Base-by-base conservation (phyloP, 768 basidiomycete genomes). In the Kwoniella europaea region DNA sequence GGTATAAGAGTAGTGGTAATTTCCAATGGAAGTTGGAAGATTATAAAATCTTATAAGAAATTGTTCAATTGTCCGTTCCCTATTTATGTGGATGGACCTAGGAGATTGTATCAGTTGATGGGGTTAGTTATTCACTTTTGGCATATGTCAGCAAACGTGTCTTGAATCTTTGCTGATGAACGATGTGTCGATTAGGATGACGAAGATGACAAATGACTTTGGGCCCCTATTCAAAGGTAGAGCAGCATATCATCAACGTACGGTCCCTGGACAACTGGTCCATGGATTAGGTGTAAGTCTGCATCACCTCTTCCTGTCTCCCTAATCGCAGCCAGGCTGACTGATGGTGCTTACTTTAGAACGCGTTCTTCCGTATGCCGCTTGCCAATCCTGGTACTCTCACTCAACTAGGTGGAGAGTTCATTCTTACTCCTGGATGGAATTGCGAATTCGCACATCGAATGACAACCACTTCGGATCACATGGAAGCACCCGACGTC, bases 401-500 rank as follows among this genome's bases (percentile, higher is more conserved):
- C 20, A 78, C 74, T 27, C 84, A 84, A 56, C 73, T 84, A 12
- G 84, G 83, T 15, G 81, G 84, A 27, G 84, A 84, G 62, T 84
- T 84, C 68, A 73, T 84, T 16, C 70, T 84, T 10, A 71, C 69
- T 1, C 77, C 78, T 3, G 79, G 81, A 7, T 76, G 73, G 61
- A 71, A 72, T n/a, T 83, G 81, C 60, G 70, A 75, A 9, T 84
- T 82, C 65, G 84, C 82, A 7, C 82, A 83, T 63, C 75, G 84
- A 27, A 84, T 84, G 84, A 79, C 78, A 10, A 82, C 79, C 41
- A 82, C 75, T 10, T 79, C 78, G 76, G 83, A 84, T 67, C 84
- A 84, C 62, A 79, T 82, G 81, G 84, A 84, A 72, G 84, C 84
- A 2, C 76, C 79, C 46, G 84, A 83, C 64, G 75, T 83, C 2